phyloP scores from a whole-genome alignment of 495 filamentous ascomycete genomes.

The Viridothelium virens region DNA sequence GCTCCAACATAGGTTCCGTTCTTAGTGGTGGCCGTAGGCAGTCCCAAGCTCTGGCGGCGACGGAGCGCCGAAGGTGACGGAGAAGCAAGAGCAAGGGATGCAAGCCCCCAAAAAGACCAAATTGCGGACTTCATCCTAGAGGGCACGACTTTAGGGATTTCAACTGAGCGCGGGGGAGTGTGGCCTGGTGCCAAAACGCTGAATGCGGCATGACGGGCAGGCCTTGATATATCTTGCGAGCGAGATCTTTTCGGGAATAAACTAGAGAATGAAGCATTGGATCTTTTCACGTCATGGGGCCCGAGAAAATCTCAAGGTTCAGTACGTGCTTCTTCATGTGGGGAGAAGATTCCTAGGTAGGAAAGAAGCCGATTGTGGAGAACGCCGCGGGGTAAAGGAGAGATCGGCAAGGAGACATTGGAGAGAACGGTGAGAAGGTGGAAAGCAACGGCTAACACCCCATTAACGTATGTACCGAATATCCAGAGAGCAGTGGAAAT shows the following conservation, averaged over 20 bases:
- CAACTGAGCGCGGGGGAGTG: background rate
- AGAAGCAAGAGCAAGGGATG: background rate
- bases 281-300: background rate
- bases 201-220: background rate
- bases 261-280: background rate
- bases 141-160: background rate
- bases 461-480: background rate
- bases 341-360: background rate
- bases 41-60: conserved; percentile 4
- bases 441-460: background rate
- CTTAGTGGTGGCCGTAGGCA: conserved; percentile 27
- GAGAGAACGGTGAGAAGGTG: too few species aligned
- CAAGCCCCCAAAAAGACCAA: background rate
- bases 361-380: background rate
- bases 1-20: conserved; percentile 34
- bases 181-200: background rate
- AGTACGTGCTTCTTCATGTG: background rate
- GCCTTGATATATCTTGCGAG: background rate
- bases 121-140: background rate
- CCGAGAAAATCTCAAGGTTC: conserved; percentile 2
- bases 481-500: background rate
- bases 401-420: background rate
- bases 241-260: background rate
- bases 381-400: background rate
- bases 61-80: background rate